Base-by-base conservation (phyloP, 331 rosid genomes). In the Malus hybrid region DNA sequence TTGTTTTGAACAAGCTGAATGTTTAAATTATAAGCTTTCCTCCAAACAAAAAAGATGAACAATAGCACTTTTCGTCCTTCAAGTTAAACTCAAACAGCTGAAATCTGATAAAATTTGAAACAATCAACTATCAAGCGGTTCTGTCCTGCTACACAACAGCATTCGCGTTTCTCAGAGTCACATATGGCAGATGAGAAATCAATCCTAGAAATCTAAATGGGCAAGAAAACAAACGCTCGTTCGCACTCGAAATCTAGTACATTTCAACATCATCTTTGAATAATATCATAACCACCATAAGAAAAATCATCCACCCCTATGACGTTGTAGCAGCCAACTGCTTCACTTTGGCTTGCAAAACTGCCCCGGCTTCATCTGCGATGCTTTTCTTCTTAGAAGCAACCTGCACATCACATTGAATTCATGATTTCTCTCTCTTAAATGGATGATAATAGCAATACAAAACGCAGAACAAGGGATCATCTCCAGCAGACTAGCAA, bases 361-460 rank as follows among this genome's bases (percentile, higher is more conserved):
- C 64, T 22, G 74, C 82, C 61, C 89, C 96, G 2, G 82, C 96
- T 85, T 92, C 97, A 80, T 92, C 99, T 53, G 96, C 87, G 60
- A 94, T 79, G 78, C 78, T 79, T 78, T 88, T 90, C 96, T 95
- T 95, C 74, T 89, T 90, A 14, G 99, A 84, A 44, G 99, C 91
- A 73, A 95, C 90, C 99, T 92, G 90, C 90, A 80, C 70, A 64
- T 68, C 19, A 18, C 42, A 15, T 68, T 22, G 5, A 60, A 24
- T 80, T 70, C 36, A 65, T 36, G 65, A 44, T 65, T 71, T 11
- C 50, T 44, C 5, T 44, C 50, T n/a, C 20, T 48, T 58, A 74
- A 74, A 34, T 60, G 7, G 33, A 56, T 34, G 29, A 64, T 18
- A 46, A 46, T 26, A 73, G 57, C 29, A 6, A 20, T 28, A 46